Evolutionary conservation across 2,329 filamentous ascomycete genomes (phyloP).

Genomic region (Xylariales sp.): DNA sequence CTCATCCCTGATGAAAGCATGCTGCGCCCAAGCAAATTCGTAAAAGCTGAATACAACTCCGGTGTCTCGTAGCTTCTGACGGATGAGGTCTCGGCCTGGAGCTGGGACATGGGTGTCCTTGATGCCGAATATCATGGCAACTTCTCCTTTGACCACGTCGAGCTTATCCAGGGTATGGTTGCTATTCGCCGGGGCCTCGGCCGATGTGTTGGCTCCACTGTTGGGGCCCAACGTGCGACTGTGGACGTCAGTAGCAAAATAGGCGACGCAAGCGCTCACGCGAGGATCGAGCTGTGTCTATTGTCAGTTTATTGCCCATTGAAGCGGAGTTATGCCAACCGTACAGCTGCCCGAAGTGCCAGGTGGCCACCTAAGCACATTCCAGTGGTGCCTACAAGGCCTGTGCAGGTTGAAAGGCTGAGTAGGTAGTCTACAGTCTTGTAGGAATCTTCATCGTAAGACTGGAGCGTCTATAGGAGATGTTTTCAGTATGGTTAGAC

Average conservation of each 20-base stretch:
- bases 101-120: constrained; percentile 87
- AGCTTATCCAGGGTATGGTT: constrained; percentile 51
- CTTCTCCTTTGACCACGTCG: constrained; percentile 67
- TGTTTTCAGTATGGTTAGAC: neutral
- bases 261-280: constrained; percentile 73
- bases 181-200: constrained; percentile 32
- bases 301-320: neutral
- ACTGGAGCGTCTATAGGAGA: constrained; percentile 67
- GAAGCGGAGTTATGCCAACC: constrained; percentile 16
- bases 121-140: constrained; percentile 88
- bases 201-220: constrained; percentile 41
- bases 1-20: constrained; percentile 92
- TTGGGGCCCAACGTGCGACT: constrained; percentile 66
- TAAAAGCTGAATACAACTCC: constrained; percentile 75
- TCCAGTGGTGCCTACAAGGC: constrained; percentile 71
- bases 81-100: constrained; percentile 75
- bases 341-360: constrained; percentile 54
- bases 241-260: constrained; percentile 92
- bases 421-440: constrained; percentile 67
- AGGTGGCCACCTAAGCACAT: constrained; percentile 95
- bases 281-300: constrained; percentile 61
- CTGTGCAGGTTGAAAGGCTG: constrained; percentile 71
- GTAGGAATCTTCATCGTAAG: constrained; percentile 77
- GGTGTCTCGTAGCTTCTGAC: constrained; percentile 72
- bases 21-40: constrained; percentile 89